Conservation (phyloP, 257 asterid genomes). For the Asclepias syriaca region DNA sequence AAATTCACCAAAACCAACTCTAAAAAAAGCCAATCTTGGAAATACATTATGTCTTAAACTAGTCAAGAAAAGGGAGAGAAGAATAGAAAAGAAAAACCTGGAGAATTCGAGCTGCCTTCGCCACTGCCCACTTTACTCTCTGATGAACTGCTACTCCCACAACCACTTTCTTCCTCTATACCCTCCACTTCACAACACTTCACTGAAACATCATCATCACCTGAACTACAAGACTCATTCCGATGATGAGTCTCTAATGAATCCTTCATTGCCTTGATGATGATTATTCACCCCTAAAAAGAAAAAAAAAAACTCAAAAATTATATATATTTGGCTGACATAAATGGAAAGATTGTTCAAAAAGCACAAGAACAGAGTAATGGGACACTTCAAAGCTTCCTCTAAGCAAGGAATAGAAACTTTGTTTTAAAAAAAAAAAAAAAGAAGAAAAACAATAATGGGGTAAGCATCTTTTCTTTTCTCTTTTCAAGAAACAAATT, state of each 20-base stretch:
- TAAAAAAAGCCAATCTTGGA: too few species aligned
- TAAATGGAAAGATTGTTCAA: background rate
- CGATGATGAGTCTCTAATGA: slow-evolving; percentile 3
- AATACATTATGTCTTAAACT: background rate
- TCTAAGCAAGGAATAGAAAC: background rate
- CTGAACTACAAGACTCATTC: slow-evolving; percentile 10
- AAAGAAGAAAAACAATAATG: background rate
- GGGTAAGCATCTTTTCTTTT: background rate
- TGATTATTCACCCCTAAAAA: background rate
- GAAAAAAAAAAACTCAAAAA: background rate
- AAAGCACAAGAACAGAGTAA: background rate
- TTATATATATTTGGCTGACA: background rate
- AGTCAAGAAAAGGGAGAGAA: too few species aligned
- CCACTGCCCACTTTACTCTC: background rate
- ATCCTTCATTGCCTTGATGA: slow-evolving; percentile 1
- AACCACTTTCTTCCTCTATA: slow-evolving; percentile 10
- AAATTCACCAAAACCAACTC: too few species aligned
- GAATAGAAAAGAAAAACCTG: slow-evolving; percentile 8
- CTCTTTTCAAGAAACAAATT: background rate
- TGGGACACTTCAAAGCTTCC: background rate
- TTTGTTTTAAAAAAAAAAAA: background rate
- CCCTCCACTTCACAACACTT: slow-evolving; percentile 14
- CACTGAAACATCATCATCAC: slow-evolving; percentile 19
- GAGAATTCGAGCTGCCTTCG: background rate
- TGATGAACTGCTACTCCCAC: background rate